Evolutionary conservation across 257 asterid genomes (phyloP).

Genomic region (Agastache rugosa): DNA sequence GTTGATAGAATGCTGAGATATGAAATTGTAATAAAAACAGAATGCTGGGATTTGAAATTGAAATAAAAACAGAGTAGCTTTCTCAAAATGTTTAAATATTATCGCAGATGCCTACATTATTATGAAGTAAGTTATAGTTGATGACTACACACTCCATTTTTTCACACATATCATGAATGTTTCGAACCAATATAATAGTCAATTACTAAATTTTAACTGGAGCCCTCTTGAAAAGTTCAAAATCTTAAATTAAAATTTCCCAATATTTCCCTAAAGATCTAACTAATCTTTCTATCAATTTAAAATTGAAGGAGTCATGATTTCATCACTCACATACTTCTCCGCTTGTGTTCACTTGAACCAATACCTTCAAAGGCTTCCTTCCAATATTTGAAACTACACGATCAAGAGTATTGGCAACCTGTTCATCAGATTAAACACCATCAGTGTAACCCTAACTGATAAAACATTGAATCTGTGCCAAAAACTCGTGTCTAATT

Average conservation of each 20-base stretch:
- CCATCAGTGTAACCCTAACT: constrained; percentile 5
- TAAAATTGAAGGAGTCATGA: constrained; percentile 18
- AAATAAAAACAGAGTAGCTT: background rate
- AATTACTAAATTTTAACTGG: background rate
- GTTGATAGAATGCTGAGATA: background rate
- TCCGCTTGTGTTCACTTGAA: constrained; percentile 93
- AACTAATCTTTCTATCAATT: constrained; percentile 16
- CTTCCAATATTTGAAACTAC: constrained; percentile 70
- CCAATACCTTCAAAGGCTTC: constrained; percentile 75
- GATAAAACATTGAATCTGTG: constrained; percentile 12
- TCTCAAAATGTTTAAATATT: background rate
- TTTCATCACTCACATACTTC: constrained; percentile 74
- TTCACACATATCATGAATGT: background rate
- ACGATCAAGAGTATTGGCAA: constrained; percentile 78
- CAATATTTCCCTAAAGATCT: constrained; percentile 14
- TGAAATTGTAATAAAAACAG: background rate
- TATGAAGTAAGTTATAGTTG: background rate
- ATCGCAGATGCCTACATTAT: constrained; percentile 12
- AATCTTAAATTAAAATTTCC: background rate
- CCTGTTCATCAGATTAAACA: constrained; percentile 47
- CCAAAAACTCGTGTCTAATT: constrained; percentile 20
- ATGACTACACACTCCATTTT: constrained; percentile 13
- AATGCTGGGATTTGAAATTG: background rate
- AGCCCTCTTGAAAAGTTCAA: constrained; percentile 9
- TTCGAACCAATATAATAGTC: constrained; percentile 3